Evolutionary conservation across 495 filamentous ascomycete genomes (phyloP).

Genomic region (Barbatosphaeria neglecta): DNA sequence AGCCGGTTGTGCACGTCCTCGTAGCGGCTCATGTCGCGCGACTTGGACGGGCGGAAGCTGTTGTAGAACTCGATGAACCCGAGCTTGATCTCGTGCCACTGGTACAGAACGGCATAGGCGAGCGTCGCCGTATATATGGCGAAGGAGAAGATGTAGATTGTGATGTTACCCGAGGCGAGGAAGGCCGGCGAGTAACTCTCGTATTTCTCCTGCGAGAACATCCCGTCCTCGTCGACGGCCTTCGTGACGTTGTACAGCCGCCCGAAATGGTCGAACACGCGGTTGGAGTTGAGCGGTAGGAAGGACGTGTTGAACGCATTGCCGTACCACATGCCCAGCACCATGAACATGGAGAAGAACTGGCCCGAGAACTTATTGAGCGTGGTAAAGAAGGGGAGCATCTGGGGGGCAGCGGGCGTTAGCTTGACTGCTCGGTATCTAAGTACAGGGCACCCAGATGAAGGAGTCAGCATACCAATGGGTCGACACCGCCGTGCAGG

Average conservation of each 20-base stretch:
- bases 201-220: slow-evolving; percentile 25
- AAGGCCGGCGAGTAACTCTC: slow-evolving; percentile 28
- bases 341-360: slow-evolving; percentile 15
- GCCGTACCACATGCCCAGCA: slow-evolving; percentile 23
- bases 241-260: slow-evolving; percentile 22
- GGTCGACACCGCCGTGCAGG: slow-evolving; percentile 16
- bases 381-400: slow-evolving; percentile 33
- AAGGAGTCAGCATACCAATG: slow-evolving; percentile 9
- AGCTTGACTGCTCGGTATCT: background rate
- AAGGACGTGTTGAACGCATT: slow-evolving; percentile 28
- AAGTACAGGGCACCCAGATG: too few species aligned
- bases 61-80: slow-evolving; percentile 18
- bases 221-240: slow-evolving; percentile 20
- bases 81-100: slow-evolving; percentile 26
- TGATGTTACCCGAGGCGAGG: slow-evolving; percentile 20
- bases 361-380: slow-evolving; percentile 27
- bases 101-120: slow-evolving; percentile 25
- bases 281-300: slow-evolving; percentile 27
- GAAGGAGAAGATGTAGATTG: slow-evolving; percentile 29
- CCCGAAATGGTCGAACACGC: slow-evolving; percentile 26
- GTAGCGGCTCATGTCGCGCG: slow-evolving; percentile 7
- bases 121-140: slow-evolving; percentile 26
- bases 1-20: slow-evolving; percentile 26
- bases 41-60: slow-evolving; percentile 11
- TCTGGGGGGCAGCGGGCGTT: slow-evolving; percentile 1